Percentiles rank a stretch among this genome's conserved stretches.
Conservation (phyloP, 306 rosid species). For the Nissolia schottii region DNA sequence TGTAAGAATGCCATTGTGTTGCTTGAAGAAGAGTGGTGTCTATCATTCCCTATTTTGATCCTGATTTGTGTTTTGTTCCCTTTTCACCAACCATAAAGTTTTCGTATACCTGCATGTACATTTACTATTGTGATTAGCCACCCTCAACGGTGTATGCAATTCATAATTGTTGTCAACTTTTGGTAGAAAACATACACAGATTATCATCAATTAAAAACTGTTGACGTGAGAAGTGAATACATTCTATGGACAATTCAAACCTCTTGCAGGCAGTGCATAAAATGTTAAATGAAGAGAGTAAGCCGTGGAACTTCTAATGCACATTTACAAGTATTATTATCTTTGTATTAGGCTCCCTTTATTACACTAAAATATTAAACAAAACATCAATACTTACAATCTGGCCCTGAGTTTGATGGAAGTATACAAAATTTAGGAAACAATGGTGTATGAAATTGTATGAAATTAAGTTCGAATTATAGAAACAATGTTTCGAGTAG, state of each 20-base stretch:
- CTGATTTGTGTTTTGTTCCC: neutral
- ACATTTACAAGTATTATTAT: neutral
- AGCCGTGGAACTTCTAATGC: neutral
- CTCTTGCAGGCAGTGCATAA: neutral
- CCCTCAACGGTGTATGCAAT: neutral
- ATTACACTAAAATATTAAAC: neutral
- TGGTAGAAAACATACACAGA: slow-evolving; percentile 1
- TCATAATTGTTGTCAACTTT: neutral
- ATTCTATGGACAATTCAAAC: slow-evolving; percentile 6
- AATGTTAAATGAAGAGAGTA: slow-evolving; percentile 8
- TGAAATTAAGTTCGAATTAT: neutral
- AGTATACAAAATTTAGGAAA: neutral
- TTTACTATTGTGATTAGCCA: neutral
- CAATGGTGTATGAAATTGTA: neutral
- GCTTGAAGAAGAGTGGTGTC: slow-evolving; percentile 6
- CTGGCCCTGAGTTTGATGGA: neutral
- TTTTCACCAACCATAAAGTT: neutral
- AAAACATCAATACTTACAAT: neutral
- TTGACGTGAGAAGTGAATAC: neutral
- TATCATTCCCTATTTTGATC: neutral
- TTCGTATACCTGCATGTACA: neutral
- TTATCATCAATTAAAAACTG: neutral
- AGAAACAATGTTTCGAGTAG: slow-evolving; percentile 10
- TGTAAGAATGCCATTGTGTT: neutral
- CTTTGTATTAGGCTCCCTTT: neutral